phyloP scores from a whole-genome alignment of 2,329 filamentous ascomycete genomes.

The Blumeria hordei region DNA sequence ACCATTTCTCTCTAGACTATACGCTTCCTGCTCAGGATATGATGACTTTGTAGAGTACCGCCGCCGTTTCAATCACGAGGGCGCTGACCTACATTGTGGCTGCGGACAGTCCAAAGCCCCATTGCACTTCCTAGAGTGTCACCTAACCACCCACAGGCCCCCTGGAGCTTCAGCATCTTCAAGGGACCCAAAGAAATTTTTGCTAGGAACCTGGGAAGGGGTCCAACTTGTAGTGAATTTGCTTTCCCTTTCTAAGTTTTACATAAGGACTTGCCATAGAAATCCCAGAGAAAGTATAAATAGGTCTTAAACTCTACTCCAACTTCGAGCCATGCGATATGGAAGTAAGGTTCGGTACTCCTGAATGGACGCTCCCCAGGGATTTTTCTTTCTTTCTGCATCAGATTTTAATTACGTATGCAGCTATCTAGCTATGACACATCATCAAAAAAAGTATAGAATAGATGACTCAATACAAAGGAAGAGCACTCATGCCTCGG shows the following conservation, averaged over 20 bases:
- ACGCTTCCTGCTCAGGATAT: neutral
- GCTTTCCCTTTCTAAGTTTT: neutral
- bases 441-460: too few relatives aligned
- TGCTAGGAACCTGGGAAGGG: too few relatives aligned
- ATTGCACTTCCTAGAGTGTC: neutral
- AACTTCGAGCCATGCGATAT: too few relatives aligned
- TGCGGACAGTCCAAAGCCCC: neutral
- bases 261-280: neutral
- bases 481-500: too few relatives aligned
- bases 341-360: neutral
- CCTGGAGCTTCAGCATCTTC: too few relatives aligned
- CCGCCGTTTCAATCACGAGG: neutral
- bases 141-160: too few relatives aligned
- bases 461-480: too few relatives aligned
- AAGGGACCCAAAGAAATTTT: too few relatives aligned
- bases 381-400: too few relatives aligned
- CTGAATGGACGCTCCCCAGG: neutral
- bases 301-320: too few relatives aligned
- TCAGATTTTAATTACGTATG: too few relatives aligned
- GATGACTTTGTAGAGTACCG: neutral
- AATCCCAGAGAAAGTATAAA: neutral
- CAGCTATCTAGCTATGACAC: too few relatives aligned
- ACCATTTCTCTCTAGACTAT: neutral
- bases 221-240: neutral
- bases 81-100: neutral